Percentiles rank a stretch among this genome's conserved stretches.
phyloP scores from a whole-genome alignment of 305 asterid genomes.

The Solanum hybrid region DNA sequence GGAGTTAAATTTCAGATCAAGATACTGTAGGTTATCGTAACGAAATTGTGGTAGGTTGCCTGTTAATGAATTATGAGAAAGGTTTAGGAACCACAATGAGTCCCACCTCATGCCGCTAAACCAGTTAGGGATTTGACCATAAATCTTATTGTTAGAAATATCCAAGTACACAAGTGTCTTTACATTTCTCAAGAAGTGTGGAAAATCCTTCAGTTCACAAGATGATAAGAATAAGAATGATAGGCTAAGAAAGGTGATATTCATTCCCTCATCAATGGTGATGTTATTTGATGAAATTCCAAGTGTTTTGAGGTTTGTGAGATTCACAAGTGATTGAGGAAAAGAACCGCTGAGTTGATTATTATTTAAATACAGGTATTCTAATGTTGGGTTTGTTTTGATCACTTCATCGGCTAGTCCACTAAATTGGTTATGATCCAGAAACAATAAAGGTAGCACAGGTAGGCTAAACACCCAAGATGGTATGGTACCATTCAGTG shows the following conservation, averaged over 20 bases:
- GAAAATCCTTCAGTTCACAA: background rate
- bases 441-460: no score
- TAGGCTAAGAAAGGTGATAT: background rate
- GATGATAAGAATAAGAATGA: fast-evolving
- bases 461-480: background rate
- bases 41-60: background rate
- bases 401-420: background rate
- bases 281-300: background rate
- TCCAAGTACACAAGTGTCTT: background rate
- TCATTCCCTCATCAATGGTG: background rate
- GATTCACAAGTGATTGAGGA: background rate
- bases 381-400: background rate
- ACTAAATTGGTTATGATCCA: fast-evolving
- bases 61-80: background rate
- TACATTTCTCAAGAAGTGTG: background rate
- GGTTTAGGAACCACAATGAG: fast-evolving
- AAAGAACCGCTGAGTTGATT: background rate
- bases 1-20: background rate
- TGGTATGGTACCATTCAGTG: background rate
- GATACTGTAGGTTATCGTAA: fast-evolving
- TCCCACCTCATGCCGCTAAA: background rate
- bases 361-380: fast-evolving
- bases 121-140: background rate
- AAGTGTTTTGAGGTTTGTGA: background rate
- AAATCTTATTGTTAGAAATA: background rate